Evolutionary conservation across 208 protist genomes (phyloP).

Genomic region (Vickermania ingenoplastis): DNA sequence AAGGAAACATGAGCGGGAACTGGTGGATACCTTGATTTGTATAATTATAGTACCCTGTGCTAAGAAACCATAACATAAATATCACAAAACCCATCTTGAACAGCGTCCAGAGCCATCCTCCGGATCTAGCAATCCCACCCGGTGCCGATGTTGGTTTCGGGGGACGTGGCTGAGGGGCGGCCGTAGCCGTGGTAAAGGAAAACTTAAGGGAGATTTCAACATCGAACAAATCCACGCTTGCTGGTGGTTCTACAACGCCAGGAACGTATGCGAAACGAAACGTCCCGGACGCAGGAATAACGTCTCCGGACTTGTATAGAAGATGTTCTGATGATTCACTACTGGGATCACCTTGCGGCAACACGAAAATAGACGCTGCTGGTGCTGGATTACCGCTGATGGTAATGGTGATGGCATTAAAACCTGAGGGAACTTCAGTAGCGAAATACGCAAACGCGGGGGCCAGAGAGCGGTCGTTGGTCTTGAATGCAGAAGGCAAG

Average conservation of each 20-base stretch:
- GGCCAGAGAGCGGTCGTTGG: background rate
- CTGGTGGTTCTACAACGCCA: background rate
- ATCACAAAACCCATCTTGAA: slow-evolving; percentile 6
- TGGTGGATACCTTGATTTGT: slow-evolving; percentile 29
- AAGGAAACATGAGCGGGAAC: slow-evolving; percentile 70
- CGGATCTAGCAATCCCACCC: too few species aligned
- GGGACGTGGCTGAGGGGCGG: background rate
- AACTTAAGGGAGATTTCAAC: background rate
- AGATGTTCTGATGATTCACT: background rate
- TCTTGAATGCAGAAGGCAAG: slow-evolving; percentile 19
- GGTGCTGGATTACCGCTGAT: background rate
- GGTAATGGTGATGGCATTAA: slow-evolving; percentile 14
- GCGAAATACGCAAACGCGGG: slow-evolving; percentile 44
- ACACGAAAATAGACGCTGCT: background rate
- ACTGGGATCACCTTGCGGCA: slow-evolving; percentile 4
- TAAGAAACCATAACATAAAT: slow-evolving; percentile 25
- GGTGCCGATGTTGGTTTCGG: too few species aligned
- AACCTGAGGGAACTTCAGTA: slow-evolving; percentile 16
- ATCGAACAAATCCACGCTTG: background rate
- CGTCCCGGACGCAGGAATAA: background rate
- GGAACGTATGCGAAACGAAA: background rate
- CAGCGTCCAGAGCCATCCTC: slow-evolving; percentile 5
- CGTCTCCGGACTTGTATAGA: background rate
- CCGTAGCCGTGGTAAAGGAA: background rate
- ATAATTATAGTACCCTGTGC: slow-evolving; percentile 51